Percentiles rank a stretch among this genome's conserved stretches.
Evolutionary conservation across 805 yeast genomes (phyloP).

Genomic region (Jamesozyma piceae): DNA sequence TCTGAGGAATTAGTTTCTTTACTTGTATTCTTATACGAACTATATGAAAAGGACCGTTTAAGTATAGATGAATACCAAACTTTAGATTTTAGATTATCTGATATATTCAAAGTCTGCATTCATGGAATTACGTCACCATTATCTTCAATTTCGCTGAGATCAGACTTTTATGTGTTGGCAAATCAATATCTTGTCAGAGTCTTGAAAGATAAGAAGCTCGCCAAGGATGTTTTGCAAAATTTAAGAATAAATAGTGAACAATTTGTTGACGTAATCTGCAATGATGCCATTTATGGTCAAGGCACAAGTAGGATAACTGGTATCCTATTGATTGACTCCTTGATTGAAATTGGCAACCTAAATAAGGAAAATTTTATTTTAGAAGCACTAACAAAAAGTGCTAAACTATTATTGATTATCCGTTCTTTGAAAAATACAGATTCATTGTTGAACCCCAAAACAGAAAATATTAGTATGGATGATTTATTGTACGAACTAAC

Average conservation of each 20-base stretch:
- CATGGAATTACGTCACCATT: constrained; percentile 64
- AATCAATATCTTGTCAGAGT: constrained; percentile 54
- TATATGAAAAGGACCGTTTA: constrained; percentile 44
- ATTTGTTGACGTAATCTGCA: constrained; percentile 55
- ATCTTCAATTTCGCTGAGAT: constrained; percentile 57
- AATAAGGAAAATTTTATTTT: constrained; percentile 47
- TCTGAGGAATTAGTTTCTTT: constrained; percentile 72
- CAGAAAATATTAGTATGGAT: constrained; percentile 38
- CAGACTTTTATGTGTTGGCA: constrained; percentile 69
- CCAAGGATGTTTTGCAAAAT: constrained; percentile 42
- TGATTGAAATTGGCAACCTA: constrained; percentile 46
- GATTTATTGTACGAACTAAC: constrained; percentile 63
- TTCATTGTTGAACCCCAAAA: constrained; percentile 40
- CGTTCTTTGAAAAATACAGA: constrained; percentile 63
- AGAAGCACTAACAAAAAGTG: constrained; percentile 52
- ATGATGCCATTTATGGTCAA: constrained; percentile 73
- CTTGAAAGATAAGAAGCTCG: constrained; percentile 33
- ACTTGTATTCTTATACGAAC: constrained; percentile 58
- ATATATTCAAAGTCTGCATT: constrained; percentile 65
- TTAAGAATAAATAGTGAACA: constrained; percentile 51
- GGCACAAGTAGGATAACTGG: constrained; percentile 70
- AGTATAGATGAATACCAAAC: constrained; percentile 27
- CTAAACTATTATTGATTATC: constrained; percentile 55
- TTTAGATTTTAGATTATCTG: constrained; percentile 49
- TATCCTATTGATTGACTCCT: constrained; percentile 60